Percentiles rank a stretch among this genome's conserved stretches.
Evolutionary conservation across 495 filamentous ascomycete genomes (phyloP).

Genomic region (Talaromyces wortmannii): DNA sequence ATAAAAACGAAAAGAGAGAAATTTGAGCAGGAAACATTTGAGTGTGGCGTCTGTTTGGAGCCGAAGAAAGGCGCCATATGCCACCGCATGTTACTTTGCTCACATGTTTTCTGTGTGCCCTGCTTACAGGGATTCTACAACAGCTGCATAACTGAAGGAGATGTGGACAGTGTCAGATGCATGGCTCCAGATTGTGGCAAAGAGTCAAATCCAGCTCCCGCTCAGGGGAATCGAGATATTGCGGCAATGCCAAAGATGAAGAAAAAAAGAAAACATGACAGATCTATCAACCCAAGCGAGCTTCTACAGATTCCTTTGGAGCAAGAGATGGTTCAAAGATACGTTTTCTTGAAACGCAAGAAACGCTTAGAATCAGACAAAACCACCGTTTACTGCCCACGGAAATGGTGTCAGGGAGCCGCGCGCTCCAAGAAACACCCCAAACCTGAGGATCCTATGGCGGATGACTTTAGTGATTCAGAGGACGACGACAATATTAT

Average conservation of each 20-base stretch:
- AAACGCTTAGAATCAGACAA: conserved; percentile 84
- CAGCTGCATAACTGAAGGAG: conserved; percentile 76
- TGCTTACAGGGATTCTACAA: conserved; percentile 90
- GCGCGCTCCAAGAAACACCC: conserved; percentile 73
- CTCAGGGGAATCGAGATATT: neutral
- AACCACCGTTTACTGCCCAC: conserved; percentile 88
- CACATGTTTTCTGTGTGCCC: conserved; percentile 80
- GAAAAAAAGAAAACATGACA: conserved; percentile 43
- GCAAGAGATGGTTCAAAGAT: conserved; percentile 70
- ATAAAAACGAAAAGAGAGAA: conserved; percentile 60
- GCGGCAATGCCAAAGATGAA: conserved; percentile 8
- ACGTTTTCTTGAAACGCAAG: conserved; percentile 85
- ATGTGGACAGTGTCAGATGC: conserved; percentile 71
- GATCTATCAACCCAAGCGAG: conserved; percentile 76
- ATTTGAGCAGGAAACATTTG: conserved; percentile 80
- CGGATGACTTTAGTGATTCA: conserved; percentile 41
- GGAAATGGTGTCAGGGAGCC: conserved; percentile 91
- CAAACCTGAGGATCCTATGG: conserved; percentile 50
- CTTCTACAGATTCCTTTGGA: conserved; percentile 78
- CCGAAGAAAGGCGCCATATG: conserved; percentile 84
- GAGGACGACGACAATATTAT: conserved; percentile 20
- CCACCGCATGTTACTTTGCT: conserved; percentile 70
- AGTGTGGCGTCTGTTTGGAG: conserved; percentile 87
- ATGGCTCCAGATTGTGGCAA: conserved; percentile 69
- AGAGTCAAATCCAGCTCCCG: conserved; percentile 24